Conservation (phyloP, 2,329 filamentous ascomycete genomes). For the Penicillium occitanis region DNA sequence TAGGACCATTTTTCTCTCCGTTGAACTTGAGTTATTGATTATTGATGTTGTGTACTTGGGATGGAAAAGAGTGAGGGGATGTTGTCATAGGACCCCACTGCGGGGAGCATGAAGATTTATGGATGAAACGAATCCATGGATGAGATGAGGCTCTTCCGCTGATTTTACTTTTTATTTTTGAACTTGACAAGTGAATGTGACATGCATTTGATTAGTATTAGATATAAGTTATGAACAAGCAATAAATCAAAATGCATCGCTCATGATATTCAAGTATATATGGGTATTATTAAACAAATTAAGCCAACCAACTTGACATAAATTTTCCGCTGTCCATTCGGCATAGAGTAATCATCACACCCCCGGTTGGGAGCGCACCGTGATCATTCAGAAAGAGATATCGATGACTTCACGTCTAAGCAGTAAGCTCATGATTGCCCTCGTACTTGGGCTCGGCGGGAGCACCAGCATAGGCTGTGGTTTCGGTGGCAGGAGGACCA, state of each 20-base stretch:
- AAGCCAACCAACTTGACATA: neutral
- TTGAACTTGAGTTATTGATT: neutral
- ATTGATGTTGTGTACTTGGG: neutral
- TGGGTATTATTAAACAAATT: constrained; percentile 14
- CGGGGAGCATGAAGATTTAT: neutral
- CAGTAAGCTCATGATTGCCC: constrained; percentile 19
- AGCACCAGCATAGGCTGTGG: constrained; percentile 14
- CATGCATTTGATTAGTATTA: neutral
- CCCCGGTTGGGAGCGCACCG: neutral
- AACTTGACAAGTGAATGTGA: neutral
- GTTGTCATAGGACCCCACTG: constrained; percentile 3
- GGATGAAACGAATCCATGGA: neutral
- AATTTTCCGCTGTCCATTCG: neutral
- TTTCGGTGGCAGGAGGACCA: neutral
- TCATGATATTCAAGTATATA: constrained; percentile 11
- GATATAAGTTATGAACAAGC: neutral
- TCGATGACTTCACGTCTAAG: constrained; percentile 4
- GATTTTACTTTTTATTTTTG: neutral
- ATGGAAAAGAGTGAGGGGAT: neutral
- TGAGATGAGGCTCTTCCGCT: neutral
- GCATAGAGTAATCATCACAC: neutral
- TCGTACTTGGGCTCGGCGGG: constrained; percentile 21
- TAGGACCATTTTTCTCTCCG: constrained; percentile 22
- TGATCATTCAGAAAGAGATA: neutral
- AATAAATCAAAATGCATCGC: constrained; percentile 4